Conservation (phyloP, 2,329 filamentous ascomycete genomes). For the Cladosporium sp. region DNA sequence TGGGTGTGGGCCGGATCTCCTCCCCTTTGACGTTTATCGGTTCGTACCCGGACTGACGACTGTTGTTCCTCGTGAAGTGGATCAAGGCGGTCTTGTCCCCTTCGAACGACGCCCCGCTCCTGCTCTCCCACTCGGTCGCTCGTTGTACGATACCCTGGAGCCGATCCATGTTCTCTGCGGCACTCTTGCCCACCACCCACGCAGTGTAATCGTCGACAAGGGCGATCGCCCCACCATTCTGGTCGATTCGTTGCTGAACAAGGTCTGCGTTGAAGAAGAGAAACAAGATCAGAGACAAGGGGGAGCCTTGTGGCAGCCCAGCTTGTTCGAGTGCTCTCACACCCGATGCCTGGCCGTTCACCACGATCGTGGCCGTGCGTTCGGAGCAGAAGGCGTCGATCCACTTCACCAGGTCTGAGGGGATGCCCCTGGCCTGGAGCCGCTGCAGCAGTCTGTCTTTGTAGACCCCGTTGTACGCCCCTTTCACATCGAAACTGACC, state of each 20-base stretch:
- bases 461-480: constrained; percentile 36
- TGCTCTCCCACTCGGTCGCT: too few relatives aligned
- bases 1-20: too few relatives aligned
- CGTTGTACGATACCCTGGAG: too few relatives aligned
- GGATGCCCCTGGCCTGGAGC: constrained; percentile 28
- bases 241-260: neutral
- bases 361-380: constrained; percentile 13
- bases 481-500: constrained; percentile 36
- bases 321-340: constrained; percentile 6
- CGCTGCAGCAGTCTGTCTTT: constrained; percentile 19
- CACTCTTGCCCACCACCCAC: neutral
- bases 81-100: too few relatives aligned
- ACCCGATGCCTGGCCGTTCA: constrained; percentile 10
- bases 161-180: too few relatives aligned
- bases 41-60: too few relatives aligned
- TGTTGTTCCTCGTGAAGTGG: too few relatives aligned
- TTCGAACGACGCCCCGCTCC: too few relatives aligned
- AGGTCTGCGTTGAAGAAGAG: constrained; percentile 27
- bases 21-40: too few relatives aligned
- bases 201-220: constrained; percentile 2
- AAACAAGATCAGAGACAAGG: constrained; percentile 29
- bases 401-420: constrained; percentile 19
- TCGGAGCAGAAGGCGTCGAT: constrained; percentile 26
- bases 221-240: constrained; percentile 15
- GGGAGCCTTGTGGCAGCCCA: constrained; percentile 28